These are phyloP conservation scores for Tuber umbilicatum DNA, from an alignment of 495 filamentous ascomycete genomes.

Conservation along the genomic window DNA sequence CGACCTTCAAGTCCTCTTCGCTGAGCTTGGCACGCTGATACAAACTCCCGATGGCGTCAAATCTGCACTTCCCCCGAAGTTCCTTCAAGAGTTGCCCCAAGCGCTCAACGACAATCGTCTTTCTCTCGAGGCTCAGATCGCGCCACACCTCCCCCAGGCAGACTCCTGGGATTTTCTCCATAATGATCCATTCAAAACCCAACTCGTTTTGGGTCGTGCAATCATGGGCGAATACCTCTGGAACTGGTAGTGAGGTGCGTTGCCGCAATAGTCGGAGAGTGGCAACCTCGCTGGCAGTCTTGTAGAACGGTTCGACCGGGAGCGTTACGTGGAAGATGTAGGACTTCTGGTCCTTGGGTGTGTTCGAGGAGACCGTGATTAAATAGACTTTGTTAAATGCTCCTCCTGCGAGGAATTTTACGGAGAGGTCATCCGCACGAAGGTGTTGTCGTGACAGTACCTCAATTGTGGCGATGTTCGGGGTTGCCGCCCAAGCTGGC, in stretches of 20 bases:
- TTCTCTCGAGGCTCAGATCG: too few relatives aligned
- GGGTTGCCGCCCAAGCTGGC: not conserved
- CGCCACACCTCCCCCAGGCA: too few relatives aligned
- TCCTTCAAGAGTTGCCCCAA: conserved; percentile 44
- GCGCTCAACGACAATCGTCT: too few relatives aligned
- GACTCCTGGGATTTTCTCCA: too few relatives aligned
- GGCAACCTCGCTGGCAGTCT: conserved; percentile 53
- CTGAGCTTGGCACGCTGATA: conserved; percentile 24
- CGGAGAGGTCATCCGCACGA: conserved; percentile 3
- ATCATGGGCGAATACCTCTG: conserved; percentile 37
- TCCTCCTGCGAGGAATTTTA: conserved; percentile 18
- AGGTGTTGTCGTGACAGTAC: conserved; percentile 13
- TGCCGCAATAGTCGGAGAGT: conserved; percentile 49
- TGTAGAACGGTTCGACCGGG: conserved; percentile 45
- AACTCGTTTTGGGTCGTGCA: too few relatives aligned
- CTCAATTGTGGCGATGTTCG: conserved; percentile 10
- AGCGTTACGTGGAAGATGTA: too few relatives aligned
- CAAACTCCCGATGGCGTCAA: conserved; percentile 44
- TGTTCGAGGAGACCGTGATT: not conserved
- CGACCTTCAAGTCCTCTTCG: not conserved
- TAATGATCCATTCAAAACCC: too few relatives aligned
- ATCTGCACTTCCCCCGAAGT: conserved; percentile 39
- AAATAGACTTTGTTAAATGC: conserved; percentile 25
- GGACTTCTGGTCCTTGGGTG: not conserved
- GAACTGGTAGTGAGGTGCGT: conserved; percentile 51